A percentile compares a stretch with the other conserved stretches of the same genome.
These are phyloP conservation scores for Glutinoglossum americanum DNA, from an alignment of 495 filamentous ascomycete genomes.

Conservation along the genomic window DNA sequence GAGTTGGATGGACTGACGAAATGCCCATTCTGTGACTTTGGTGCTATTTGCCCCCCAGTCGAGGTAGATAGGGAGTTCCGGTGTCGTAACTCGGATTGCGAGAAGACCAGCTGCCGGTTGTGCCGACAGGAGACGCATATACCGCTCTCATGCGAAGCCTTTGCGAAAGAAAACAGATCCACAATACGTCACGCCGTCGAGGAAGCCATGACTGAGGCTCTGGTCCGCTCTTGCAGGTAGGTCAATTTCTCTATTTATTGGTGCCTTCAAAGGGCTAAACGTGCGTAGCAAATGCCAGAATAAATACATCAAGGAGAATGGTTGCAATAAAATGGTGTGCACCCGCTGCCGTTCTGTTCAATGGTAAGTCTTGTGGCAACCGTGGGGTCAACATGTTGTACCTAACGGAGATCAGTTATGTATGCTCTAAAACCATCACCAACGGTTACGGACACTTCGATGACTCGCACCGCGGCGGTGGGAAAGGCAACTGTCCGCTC, in stretches of 20 bases:
- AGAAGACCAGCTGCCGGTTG: slow-evolving; percentile 45
- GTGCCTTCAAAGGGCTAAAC: slow-evolving; percentile 9
- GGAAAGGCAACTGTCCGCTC: slow-evolving; percentile 35
- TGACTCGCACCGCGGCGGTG: slow-evolving; percentile 23
- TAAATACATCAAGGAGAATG: slow-evolving; percentile 49
- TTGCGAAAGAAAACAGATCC: slow-evolving; percentile 32
- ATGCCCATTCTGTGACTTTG: slow-evolving; percentile 73
- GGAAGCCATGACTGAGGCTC: slow-evolving; percentile 62
- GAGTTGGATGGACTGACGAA: slow-evolving; percentile 40
- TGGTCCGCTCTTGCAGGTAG: slow-evolving; percentile 59
- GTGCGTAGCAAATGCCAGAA: slow-evolving; percentile 22
- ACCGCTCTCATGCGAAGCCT: slow-evolving; percentile 51
- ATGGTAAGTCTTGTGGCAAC: slow-evolving; percentile 19
- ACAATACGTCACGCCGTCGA: slow-evolving; percentile 46
- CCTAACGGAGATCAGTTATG: slow-evolving; percentile 26
- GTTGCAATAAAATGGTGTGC: slow-evolving; percentile 75
- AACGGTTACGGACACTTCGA: slow-evolving; percentile 26
- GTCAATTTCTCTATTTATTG: slow-evolving; percentile 2
- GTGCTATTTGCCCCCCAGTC: slow-evolving; percentile 43
- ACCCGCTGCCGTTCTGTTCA: slow-evolving; percentile 36
- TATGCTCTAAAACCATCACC: slow-evolving; percentile 39
- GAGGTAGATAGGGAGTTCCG: slow-evolving; percentile 55
- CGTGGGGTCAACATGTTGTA: not conserved
- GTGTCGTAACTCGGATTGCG: slow-evolving; percentile 45
- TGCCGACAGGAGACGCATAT: slow-evolving; percentile 56